Evolutionary conservation across 345 rosid species (phyloP).

Genomic region (Mangifera indica): DNA sequence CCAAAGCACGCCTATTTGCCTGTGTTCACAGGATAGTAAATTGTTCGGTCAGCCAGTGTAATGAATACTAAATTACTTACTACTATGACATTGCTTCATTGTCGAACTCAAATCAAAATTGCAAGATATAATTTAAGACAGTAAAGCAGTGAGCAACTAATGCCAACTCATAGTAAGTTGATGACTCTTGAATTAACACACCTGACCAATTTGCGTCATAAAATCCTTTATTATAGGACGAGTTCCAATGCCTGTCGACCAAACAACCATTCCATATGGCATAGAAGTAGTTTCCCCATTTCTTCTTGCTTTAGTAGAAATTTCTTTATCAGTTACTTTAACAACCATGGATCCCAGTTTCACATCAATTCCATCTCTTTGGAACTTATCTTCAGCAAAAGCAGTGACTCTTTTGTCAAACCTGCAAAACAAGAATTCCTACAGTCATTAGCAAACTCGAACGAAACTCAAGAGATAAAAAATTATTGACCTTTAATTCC

Average conservation of each 20-base stretch:
- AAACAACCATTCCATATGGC: constrained; percentile 95
- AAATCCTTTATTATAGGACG: constrained; percentile 79
- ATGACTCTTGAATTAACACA: constrained; percentile 26
- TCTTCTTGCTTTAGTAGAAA: constrained; percentile 69
- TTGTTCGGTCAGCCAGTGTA: background rate
- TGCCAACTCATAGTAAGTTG: background rate
- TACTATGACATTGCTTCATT: background rate
- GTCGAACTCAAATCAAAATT: background rate
- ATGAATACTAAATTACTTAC: background rate
- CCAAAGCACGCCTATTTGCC: constrained; percentile 85
- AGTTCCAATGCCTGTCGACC: constrained; percentile 98
- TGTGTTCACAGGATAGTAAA: constrained; percentile 22
- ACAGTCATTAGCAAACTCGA: constrained; percentile 9
- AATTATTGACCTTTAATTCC: too few species aligned
- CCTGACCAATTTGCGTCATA: constrained; percentile 97
- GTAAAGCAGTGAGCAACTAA: background rate
- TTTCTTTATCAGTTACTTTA: constrained; percentile 72
- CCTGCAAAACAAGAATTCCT: constrained; percentile 44
- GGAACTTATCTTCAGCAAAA: constrained; percentile 90
- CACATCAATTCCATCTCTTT: constrained; percentile 87
- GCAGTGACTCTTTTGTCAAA: constrained; percentile 98
- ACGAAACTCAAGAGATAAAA: background rate
- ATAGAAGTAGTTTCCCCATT: constrained; percentile 54
- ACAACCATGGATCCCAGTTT: constrained; percentile 93
- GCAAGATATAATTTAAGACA: constrained; percentile 13